Percentiles rank a stretch among this genome's conserved stretches.
Evolutionary conservation across 2,329 filamentous ascomycete genomes (phyloP).

Genomic region (Hortaea werneckii): DNA sequence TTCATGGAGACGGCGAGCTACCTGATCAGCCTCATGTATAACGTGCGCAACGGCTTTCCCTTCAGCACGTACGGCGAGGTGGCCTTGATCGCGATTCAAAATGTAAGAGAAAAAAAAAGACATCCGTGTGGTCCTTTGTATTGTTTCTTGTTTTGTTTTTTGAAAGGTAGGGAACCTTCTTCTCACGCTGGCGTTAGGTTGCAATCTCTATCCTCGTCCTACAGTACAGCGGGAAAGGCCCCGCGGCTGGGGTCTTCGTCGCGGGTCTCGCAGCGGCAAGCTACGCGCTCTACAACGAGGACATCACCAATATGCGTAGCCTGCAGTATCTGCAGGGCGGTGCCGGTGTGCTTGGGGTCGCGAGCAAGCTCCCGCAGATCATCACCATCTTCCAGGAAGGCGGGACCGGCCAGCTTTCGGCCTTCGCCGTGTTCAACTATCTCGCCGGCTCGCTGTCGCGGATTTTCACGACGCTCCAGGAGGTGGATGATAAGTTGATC

Average conservation of each 20-base stretch:
- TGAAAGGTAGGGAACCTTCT: too few relatives aligned
- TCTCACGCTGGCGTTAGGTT: constrained; percentile 41
- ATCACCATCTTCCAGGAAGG: constrained; percentile 73
- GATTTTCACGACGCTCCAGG: constrained; percentile 95
- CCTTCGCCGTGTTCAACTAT: constrained; percentile 98
- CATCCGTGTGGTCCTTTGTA: too few relatives aligned
- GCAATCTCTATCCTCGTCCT: constrained; percentile 79
- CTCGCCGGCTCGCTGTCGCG: constrained; percentile 83
- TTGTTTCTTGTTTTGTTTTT: too few relatives aligned
- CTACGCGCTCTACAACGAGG: constrained; percentile 59
- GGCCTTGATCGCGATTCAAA: constrained; percentile 63
- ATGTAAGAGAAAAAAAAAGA: too few relatives aligned
- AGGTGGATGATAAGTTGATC: constrained; percentile 94
- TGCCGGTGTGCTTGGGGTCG: constrained; percentile 71
- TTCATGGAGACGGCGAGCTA: constrained; percentile 82
- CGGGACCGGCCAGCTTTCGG: constrained; percentile 87
- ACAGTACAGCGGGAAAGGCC: constrained; percentile 62
- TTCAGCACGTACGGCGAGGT: constrained; percentile 97
- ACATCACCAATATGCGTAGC: constrained; percentile 53
- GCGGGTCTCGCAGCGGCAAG: constrained; percentile 61
- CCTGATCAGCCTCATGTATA: constrained; percentile 86
- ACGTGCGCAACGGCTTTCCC: constrained; percentile 79
- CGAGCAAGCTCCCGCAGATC: constrained; percentile 92
- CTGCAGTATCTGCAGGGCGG: constrained; percentile 72
- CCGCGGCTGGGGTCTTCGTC: constrained; percentile 65